phyloP scores from a whole-genome alignment of 345 rosid genomes.

The Capsella bursapastoris region DNA sequence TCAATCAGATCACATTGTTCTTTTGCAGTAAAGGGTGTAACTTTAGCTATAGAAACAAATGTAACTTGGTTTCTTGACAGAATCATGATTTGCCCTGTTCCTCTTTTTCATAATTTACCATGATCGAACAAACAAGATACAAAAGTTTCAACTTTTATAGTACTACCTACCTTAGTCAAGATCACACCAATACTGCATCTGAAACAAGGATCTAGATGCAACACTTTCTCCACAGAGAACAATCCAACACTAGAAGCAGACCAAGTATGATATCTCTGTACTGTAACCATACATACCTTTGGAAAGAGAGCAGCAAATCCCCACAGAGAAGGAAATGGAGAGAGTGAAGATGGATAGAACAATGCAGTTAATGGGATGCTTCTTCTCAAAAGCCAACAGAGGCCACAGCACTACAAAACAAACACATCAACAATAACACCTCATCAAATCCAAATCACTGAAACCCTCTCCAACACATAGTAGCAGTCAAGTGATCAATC shows the following conservation, averaged over 20 bases:
- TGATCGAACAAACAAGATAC: neutral
- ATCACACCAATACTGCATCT: neutral
- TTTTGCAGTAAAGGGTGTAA: neutral
- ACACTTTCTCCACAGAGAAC: neutral
- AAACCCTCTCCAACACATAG: neutral
- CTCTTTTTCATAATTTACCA: neutral
- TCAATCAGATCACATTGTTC: neutral
- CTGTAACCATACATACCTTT: conserved; percentile 48
- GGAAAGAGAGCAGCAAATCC: conserved; percentile 61
- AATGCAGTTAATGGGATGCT: conserved; percentile 62
- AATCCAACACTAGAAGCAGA: neutral
- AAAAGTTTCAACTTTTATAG: neutral
- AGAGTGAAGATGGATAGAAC: conserved; percentile 61
- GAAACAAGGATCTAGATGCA: neutral
- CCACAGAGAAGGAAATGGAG: conserved; percentile 52
- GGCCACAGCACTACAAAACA: conserved; percentile 56
- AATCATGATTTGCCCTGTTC: neutral
- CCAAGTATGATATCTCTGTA: neutral
- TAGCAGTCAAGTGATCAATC: neutral
- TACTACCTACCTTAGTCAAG: neutral
- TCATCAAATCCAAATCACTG: conserved; percentile 16
- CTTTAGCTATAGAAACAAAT: neutral
- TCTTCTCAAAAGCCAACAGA: conserved; percentile 49
- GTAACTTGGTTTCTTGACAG: neutral
- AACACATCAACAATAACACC: neutral